Percentiles rank a stretch among this genome's conserved stretches.
These are phyloP conservation scores for Psidium friedrichsthalianum DNA, from an alignment of 345 rosid species.

Conservation along the genomic window DNA sequence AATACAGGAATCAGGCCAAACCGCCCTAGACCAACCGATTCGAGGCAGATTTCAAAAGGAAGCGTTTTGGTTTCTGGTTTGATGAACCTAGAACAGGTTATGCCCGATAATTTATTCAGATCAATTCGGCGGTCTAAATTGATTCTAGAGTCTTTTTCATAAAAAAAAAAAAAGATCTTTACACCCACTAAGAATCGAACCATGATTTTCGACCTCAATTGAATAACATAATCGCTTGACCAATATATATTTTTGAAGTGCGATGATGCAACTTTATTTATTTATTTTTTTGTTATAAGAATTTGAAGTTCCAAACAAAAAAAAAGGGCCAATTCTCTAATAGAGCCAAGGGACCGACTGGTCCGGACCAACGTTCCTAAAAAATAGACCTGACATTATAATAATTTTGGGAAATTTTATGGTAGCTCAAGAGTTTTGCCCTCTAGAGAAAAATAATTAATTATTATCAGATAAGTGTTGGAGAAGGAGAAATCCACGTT, in stretches of 20 bases:
- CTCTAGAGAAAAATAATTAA: background rate
- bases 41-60: background rate
- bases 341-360: rapidly evolving
- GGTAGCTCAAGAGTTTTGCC: background rate
- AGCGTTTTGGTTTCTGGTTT: background rate
- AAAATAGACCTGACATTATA: background rate
- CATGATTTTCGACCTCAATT: background rate
- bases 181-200: rapidly evolving
- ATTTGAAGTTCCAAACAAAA: background rate
- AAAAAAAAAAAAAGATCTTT: background rate
- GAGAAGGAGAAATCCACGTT: background rate
- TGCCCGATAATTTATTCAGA: background rate
- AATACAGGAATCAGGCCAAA: too few species aligned
- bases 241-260: background rate
- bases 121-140: background rate
- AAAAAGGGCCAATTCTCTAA: rapidly evolving
- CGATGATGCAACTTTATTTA: too few species aligned
- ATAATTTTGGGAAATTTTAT: background rate
- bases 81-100: background rate
- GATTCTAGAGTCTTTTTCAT: background rate
- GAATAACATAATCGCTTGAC: background rate
- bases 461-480: background rate
- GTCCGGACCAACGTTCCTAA: rapidly evolving
- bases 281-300: background rate
- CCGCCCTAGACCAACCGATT: too few species aligned